Evolutionary conservation across 768 basidiomycete species (phyloP).

Genomic region (Mycena rebaudengoi): DNA sequence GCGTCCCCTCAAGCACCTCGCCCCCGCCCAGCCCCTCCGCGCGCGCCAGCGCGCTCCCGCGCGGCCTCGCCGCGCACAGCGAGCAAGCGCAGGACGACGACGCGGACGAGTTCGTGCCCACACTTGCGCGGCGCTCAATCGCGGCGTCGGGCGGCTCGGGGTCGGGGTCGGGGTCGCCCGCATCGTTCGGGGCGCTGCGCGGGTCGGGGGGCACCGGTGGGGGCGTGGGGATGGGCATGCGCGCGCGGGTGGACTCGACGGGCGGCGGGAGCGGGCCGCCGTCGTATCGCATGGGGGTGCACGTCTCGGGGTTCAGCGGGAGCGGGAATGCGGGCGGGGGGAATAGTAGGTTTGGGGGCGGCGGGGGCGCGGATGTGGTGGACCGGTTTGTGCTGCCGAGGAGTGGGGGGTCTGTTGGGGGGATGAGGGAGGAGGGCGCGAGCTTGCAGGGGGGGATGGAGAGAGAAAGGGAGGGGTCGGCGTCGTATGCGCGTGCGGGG

Average conservation of each 20-base stretch:
- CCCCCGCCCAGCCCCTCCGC: background rate
- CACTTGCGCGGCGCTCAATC: conserved; percentile 66
- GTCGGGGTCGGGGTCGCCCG: conserved; percentile 2
- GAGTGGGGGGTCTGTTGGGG: conserved; percentile 11
- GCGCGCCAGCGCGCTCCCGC: too few relatives aligned
- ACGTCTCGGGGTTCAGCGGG: conserved; percentile 11
- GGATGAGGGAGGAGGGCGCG: background rate
- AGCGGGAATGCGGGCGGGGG: background rate
- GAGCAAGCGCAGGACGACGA: conserved; percentile 11
- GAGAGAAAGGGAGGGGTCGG: too few relatives aligned
- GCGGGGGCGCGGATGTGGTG: conserved; percentile 6
- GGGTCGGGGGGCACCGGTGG: too few relatives aligned
- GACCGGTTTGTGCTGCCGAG: conserved; percentile 24
- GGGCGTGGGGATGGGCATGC: too few relatives aligned
- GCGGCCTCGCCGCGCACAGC: background rate
- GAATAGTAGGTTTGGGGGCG: background rate
- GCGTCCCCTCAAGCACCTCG: too few relatives aligned
- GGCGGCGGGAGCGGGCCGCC: background rate
- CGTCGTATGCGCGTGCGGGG: background rate
- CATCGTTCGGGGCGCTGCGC: too few relatives aligned
- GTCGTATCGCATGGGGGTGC: conserved; percentile 26
- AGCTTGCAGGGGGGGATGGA: background rate
- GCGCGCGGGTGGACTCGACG: conserved; percentile 1
- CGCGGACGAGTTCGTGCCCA: conserved; percentile 68
- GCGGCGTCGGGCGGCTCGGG: conserved; percentile 39